These are phyloP conservation scores for Mycena citricolor DNA, from an alignment of 1,284 basidiomycete species.

Conservation along the genomic window DNA sequence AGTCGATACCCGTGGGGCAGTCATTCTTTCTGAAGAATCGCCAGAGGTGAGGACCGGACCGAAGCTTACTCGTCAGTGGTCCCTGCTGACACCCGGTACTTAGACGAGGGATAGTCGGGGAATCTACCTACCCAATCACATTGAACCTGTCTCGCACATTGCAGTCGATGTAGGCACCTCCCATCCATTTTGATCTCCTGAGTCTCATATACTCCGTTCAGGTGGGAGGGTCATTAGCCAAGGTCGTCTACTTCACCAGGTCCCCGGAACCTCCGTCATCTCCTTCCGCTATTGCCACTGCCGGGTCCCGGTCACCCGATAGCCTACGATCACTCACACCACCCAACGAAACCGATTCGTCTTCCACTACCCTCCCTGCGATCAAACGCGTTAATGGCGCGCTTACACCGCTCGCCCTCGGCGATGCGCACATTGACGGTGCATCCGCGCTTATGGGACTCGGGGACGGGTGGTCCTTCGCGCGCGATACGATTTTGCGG, in stretches of 20 bases:
- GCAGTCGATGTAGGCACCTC: conserved; percentile 84
- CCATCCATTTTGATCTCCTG: conserved; percentile 12
- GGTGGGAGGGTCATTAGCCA: conserved; percentile 97
- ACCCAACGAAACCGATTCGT: conserved; percentile 32
- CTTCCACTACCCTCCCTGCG: conserved; percentile 36
- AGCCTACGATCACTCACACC: conserved; percentile 49
- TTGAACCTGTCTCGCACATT: conserved; percentile 95
- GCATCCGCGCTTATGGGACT: conserved; percentile 35
- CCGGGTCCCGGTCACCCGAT: conserved; percentile 38
- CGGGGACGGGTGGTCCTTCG: conserved; percentile 42
- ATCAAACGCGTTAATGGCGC: conserved; percentile 60
- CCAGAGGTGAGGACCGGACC: conserved; percentile 90
- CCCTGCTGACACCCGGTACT: no score
- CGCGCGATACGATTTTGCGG: conserved; percentile 67
- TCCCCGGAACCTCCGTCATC: conserved; percentile 78
- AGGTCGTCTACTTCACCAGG: conserved; percentile 98
- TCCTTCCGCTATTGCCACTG: conserved; percentile 19
- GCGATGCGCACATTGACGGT: conserved; percentile 32
- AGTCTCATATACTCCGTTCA: conserved; percentile 32
- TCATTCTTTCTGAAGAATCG: conserved; percentile 89
- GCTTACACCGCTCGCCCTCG: conserved; percentile 78
- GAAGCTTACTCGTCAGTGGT: no score
- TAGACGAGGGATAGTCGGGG: conserved; percentile 93
- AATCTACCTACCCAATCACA: conserved; percentile 94
- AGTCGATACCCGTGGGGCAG: conserved; percentile 84